Conservation (phyloP, 208 protist genomes). For the Porcisia deanei region DNA sequence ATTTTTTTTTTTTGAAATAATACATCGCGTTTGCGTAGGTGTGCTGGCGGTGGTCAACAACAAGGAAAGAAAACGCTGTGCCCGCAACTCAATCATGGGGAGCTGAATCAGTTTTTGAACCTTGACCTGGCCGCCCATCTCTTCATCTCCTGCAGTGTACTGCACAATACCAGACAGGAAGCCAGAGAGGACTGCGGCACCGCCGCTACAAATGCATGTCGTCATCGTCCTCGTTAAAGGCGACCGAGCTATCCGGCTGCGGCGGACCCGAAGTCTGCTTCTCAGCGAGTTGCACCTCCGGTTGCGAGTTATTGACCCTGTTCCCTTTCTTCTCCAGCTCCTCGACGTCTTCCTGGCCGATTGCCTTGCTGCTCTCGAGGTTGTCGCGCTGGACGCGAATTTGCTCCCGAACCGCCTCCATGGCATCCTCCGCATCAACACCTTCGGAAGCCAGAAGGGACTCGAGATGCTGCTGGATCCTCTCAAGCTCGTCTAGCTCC, state of each 20-base stretch:
- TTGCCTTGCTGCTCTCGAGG: conserved; percentile 8
- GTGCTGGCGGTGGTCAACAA: neutral
- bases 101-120: neutral
- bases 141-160: neutral
- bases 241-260: conserved; percentile 7
- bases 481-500: conserved; percentile 48
- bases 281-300: neutral
- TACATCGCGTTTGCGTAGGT: neutral
- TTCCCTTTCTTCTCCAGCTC: neutral
- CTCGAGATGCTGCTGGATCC: conserved; percentile 29
- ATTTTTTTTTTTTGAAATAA: too few species aligned
- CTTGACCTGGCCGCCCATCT: neutral
- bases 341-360: conserved; percentile 19
- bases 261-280: neutral
- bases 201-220: conserved; percentile 17
- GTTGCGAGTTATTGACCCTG: neutral
- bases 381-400: conserved; percentile 46
- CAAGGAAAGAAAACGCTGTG: neutral
- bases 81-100: neutral
- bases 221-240: conserved; percentile 35
- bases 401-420: conserved; percentile 56
- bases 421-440: conserved; percentile 32
- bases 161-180: neutral
- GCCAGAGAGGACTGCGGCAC: neutral
- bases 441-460: conserved; percentile 15